phyloP scores from a whole-genome alignment of 257 asterid species.

The Knoxia roxburghii region DNA sequence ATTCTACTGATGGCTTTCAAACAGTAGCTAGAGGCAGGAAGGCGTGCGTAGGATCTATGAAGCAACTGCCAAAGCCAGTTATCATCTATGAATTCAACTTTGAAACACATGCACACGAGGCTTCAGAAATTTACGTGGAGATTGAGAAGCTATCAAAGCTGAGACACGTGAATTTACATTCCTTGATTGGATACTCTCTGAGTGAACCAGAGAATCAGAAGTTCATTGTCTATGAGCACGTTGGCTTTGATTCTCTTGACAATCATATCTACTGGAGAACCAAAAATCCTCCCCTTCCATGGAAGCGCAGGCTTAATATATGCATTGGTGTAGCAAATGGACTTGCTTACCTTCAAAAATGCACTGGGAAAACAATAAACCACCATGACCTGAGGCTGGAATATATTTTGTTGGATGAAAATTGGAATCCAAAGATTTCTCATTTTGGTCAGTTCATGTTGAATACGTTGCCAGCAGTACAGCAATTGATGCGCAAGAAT shows the following conservation, averaged over 20 bases:
- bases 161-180: background rate
- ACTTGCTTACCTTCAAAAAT: background rate
- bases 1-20: background rate
- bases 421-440: background rate
- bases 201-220: background rate
- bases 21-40: background rate
- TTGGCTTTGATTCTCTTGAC: background rate
- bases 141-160: background rate
- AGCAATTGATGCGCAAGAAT: too few species aligned
- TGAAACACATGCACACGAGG: too few species aligned
- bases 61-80: background rate
- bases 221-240: background rate
- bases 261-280: background rate
- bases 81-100: background rate
- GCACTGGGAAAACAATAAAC: background rate
- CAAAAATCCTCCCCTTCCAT: background rate
- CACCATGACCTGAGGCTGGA: background rate
- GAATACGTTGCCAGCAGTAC: background rate
- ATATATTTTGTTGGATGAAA: background rate
- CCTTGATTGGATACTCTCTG: slow-evolving; percentile 3
- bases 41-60: background rate
- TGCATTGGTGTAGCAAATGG: slow-evolving; percentile 12
- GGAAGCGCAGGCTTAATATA: background rate
- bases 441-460: background rate
- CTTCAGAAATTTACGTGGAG: background rate